phyloP scores from a whole-genome alignment of 1,284 basidiomycete species.

The Melampsora occidentalis region DNA sequence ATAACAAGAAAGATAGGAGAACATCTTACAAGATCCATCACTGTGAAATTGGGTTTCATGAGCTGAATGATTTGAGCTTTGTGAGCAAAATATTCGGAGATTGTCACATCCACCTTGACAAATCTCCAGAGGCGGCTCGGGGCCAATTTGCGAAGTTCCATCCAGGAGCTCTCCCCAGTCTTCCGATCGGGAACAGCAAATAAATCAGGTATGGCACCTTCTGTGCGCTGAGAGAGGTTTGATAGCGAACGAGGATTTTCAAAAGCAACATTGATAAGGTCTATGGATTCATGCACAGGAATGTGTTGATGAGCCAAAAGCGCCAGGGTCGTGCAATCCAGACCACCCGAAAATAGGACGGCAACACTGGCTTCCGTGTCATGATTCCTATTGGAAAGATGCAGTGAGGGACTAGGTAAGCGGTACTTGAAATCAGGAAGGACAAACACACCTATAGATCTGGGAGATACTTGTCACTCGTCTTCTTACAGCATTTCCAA shows the following conservation, averaged over 20 bases:
- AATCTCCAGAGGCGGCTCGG: slow-evolving; percentile 83
- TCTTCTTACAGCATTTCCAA: background rate
- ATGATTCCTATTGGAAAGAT: slow-evolving; percentile 15
- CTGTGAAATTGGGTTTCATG: slow-evolving; percentile 52
- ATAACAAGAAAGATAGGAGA: no score
- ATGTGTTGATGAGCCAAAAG: slow-evolving; percentile 76
- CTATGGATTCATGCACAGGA: slow-evolving; percentile 73
- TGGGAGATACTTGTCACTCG: slow-evolving; percentile 13
- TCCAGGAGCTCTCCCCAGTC: slow-evolving; percentile 72
- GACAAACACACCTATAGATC: slow-evolving; percentile 11
- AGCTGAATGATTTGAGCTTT: slow-evolving; percentile 42
- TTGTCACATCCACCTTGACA: slow-evolving; percentile 55
- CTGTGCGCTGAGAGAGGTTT: slow-evolving; percentile 12
- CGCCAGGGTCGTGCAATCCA: slow-evolving; percentile 83
- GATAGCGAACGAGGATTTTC: slow-evolving; percentile 76
- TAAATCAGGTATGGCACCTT: slow-evolving; percentile 27
- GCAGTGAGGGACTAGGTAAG: background rate
- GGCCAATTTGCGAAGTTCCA: slow-evolving; percentile 70
- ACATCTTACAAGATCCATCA: slow-evolving; percentile 80
- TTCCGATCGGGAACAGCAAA: slow-evolving; percentile 78
- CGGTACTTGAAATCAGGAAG: background rate
- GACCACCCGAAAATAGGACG: slow-evolving; percentile 90
- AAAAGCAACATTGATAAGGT: slow-evolving; percentile 92
- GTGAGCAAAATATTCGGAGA: slow-evolving; percentile 33
- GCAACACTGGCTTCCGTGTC: slow-evolving; percentile 64